Conservation (phyloP, 257 asterid species). For the Ocimum tenuiflorum region DNA sequence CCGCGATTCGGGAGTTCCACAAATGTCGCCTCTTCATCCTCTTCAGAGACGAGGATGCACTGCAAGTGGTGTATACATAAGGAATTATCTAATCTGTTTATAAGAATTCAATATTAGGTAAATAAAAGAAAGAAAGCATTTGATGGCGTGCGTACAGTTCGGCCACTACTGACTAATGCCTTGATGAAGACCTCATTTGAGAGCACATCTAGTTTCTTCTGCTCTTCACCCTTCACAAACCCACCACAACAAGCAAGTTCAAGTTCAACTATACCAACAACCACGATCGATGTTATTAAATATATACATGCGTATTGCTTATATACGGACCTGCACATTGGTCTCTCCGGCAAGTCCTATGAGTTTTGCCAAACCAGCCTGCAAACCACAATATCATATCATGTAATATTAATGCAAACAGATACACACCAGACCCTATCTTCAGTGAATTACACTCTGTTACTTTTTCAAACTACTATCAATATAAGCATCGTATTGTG, state of each 20-base stretch:
- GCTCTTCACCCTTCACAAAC: conserved; percentile 74
- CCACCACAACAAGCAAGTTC: conserved; percentile 1
- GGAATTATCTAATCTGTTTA: too few relatives aligned
- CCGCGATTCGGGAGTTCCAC: conserved; percentile 77
- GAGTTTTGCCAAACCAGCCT: conserved; percentile 97
- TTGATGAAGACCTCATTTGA: conserved; percentile 88
- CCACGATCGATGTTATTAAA: too few relatives aligned
- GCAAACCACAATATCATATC: conserved; percentile 25
- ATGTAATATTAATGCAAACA: too few relatives aligned
- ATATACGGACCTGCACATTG: conserved; percentile 98
- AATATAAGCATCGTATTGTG: neutral
- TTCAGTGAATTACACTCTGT: neutral
- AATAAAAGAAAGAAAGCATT: neutral
- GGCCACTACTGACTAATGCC: conserved; percentile 91
- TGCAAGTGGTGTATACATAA: conserved; percentile 30
- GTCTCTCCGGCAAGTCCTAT: conserved; percentile 98
- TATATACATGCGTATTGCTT: too few relatives aligned
- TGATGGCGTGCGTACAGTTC: conserved; percentile 63
- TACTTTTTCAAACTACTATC: conserved; percentile 4
- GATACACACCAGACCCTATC: neutral
- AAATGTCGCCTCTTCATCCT: conserved; percentile 83
- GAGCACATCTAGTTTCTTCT: conserved; percentile 90
- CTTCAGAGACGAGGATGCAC: conserved; percentile 96
- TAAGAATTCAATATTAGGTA: too few relatives aligned
- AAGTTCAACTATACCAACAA: neutral